Base-by-base conservation (phyloP, 352 stramenopile genomes). In the Labyrinthula sp. region DNA sequence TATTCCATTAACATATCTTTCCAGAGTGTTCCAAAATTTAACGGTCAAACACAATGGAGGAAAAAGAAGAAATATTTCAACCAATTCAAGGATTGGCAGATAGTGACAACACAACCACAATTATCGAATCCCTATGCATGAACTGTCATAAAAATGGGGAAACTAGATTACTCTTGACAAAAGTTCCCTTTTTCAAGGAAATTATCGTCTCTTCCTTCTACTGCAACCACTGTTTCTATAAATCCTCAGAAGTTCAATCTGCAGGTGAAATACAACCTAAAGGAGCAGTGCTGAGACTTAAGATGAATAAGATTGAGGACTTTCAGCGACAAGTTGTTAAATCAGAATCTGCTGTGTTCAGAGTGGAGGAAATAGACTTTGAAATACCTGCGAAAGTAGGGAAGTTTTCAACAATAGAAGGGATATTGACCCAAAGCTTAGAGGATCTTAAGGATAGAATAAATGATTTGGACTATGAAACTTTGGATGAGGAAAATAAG, bases 131-230 rank as follows among this genome's bases (percentile, higher is more conserved):
- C 59, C 36, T 87, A 41, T 92, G 80, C 54, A 84, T 87, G 61
- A 75, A 76, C 55, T 92, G 80, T 61, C 57, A 66, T 29, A 64
- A 77, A 4, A 59, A 82, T 27, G 80, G 75, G 48, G 73, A 57
- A 15, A 93, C 81, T 8, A 72, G 72, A 31, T 61, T 93, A 30
- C 64, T 92, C 41, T 64, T 85, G 12, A 92, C 79, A 7, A 71
- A 79, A 43, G 86, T 93, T 54, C 82, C 82, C 21, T 80, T 83
- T 60, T 93, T 93, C 62, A 72, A 77, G 17, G 76, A 93, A 54
- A 68, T 93, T 27, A 88, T 92, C 48, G 60, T 93, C 33, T 84
- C 85, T 65, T 79, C 71, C 9, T 87, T 93, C 39, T 64, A 75
- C 46, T 93, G 82, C 64, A 40, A 56, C 22, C 63, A 85, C 56